A percentile compares a stretch with the other conserved stretches of the same genome.
phyloP scores from a whole-genome alignment of 1,284 basidiomycete species.

The Boletus semigastroideus region DNA sequence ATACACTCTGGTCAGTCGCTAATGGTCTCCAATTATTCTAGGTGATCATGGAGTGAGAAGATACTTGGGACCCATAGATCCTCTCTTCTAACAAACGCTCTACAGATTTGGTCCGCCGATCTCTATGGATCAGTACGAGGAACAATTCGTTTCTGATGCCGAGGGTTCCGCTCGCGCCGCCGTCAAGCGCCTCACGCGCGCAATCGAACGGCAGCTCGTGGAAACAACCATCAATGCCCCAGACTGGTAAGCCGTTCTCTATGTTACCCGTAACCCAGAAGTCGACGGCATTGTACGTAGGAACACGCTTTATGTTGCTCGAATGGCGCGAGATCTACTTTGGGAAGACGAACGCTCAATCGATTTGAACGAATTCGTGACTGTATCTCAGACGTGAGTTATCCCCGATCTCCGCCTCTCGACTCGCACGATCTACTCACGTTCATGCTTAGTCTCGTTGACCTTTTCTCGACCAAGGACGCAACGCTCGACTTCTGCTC shows the following conservation, averaged over 20 bases:
- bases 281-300: conserved; percentile 41
- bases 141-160: conserved; percentile 70
- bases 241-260: conserved; percentile 66
- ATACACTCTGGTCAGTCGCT: conserved; percentile 13
- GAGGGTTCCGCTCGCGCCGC: conserved; percentile 75
- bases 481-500: conserved; percentile 58
- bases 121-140: conserved; percentile 69
- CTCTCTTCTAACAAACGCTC: conserved; percentile 10
- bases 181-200: conserved; percentile 83
- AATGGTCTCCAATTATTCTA: conserved; percentile 29
- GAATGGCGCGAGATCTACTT: conserved; percentile 87
- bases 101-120: conserved; percentile 82
- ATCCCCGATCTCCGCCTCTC: conserved; percentile 25
- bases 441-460: conserved; percentile 60
- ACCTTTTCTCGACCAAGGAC: conserved; percentile 75
- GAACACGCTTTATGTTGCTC: conserved; percentile 83
- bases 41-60: conserved; percentile 69
- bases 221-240: conserved; percentile 87
- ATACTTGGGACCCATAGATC: conserved; percentile 5
- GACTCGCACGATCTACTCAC: conserved; percentile 27
- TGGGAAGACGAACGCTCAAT: conserved; percentile 80
- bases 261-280: conserved; percentile 8
- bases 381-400: conserved; percentile 82
- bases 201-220: conserved; percentile 69
- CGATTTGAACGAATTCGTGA: conserved; percentile 75